Base-by-base conservation (phyloP, 441 rosid species). In the Raphanus hybrid region DNA sequence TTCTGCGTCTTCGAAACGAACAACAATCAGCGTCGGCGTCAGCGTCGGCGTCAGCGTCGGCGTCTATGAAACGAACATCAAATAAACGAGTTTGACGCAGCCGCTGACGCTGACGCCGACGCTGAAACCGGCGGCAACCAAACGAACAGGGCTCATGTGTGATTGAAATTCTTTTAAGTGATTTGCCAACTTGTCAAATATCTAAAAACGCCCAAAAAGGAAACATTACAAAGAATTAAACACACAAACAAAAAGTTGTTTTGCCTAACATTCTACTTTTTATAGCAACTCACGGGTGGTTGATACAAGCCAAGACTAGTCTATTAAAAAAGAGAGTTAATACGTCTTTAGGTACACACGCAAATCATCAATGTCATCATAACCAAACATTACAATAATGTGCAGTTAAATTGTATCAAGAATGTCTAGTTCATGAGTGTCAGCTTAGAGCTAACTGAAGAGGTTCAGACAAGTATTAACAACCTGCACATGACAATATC, bases 211-310 rank as follows among this genome's bases (percentile, higher is more conserved):
- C 52, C 66, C 27, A 70, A 76, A 70, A 34, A 39, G 80, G 8
- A 60, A 66, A 52, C 32, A 37, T 69, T n/a, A 35, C 52, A 23
- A 63, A 70, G 58, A 63, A 63, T 26, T 64, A 54, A 64, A 45
- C 67, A 64, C 39, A 39, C 45, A 57, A 23, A 71, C 55, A 69
- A 48, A 65, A 78, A 67, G 48, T 12, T 35, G 1, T 1, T 15
- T 60, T 66, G 35, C 58, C 81, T 59, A 78, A 67, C 69, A 78
- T 35, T 54, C 63, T 60, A 66, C 73, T 66, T 58, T 66, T 58
- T 78, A 78, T 60, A 39, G 27, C 63, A 59, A 52, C 35, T 50
- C 77, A 67, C 26, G 71, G 34, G 58, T 48, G 35, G 50, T 37
- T 59, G 64, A 59, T 59, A 66, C 60, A 45, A 77, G 68, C 26